Conservation (phyloP, 176 grass and related monocot species). For the Oryza meyeriana region DNA sequence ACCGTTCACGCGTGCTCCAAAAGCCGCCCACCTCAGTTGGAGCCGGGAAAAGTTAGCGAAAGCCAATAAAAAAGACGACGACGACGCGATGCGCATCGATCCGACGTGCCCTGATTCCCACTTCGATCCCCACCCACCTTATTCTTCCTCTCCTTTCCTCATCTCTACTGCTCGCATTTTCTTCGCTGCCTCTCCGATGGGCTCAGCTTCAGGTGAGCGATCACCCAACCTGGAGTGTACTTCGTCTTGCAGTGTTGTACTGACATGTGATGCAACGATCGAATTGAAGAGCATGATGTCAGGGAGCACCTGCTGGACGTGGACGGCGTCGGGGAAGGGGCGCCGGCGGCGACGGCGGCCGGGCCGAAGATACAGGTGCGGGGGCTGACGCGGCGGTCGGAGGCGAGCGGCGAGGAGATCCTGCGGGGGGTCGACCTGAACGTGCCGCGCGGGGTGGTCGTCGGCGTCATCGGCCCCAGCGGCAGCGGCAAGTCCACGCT, state of each 20-base stretch:
- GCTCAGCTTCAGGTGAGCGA: slow-evolving; percentile 44
- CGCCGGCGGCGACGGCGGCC: not conserved
- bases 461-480: slow-evolving; percentile 93
- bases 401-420: slow-evolving; percentile 60
- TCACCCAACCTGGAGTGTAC: not conserved
- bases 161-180: not conserved
- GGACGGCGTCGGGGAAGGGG: not conserved
- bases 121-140: not conserved
- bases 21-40: slow-evolving; percentile 38
- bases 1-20: slow-evolving; percentile 14
- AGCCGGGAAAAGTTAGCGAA: not conserved
- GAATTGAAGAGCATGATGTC: slow-evolving; percentile 35
- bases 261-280: not conserved
- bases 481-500: slow-evolving; percentile 99
- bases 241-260: not conserved
- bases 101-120: not conserved
- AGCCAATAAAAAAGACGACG: not conserved
- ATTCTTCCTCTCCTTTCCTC: not conserved
- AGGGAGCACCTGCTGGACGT: slow-evolving; percentile 72
- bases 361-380: slow-evolving; percentile 61
- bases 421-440: slow-evolving; percentile 59
- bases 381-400: slow-evolving; percentile 54
- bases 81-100: not conserved
- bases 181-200: slow-evolving; percentile 6
- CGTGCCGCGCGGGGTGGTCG: slow-evolving; percentile 63